Evolutionary conservation across 176 grass and related monocot genomes (phyloP), one percentile per base, ranked within the genome.

Genomic region (Typha latifolia): DNA sequence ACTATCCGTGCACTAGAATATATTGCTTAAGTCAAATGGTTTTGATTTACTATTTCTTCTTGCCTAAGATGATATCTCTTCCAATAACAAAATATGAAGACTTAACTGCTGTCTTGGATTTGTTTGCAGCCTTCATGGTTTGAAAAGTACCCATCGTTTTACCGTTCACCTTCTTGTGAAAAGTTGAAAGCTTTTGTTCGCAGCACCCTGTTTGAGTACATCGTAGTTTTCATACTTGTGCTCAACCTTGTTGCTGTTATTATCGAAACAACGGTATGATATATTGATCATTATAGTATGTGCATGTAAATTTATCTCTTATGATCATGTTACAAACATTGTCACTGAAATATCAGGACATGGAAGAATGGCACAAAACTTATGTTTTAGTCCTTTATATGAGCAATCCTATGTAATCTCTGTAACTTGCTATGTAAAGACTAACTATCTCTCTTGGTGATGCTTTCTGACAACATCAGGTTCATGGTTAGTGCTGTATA

Each of bases 201-300:
- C 67, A 87, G 93, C 81, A 47, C 15, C n/a, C 31, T 4, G 20
- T 97, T 97, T 76, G 93, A 88, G 64, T 84, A 89, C 76, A 77
- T 86, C 63, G 70, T 97, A 66, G 3, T 81, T 43, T 97, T 65
- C 73, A 71, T 87, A 72, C 88, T 97, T 66, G 43, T 97, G 77
- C 31, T 97, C 72, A 97, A 97, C 70, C 67, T 97, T 52, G 75
- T 91, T 32, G 88, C 93, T 66, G 93, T 97, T 76, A 49, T 92
- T 72, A 97, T 92, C 78, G 93, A 97, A 86, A 97, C 93, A 80
- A 90, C 78, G 82, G 93, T 97, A 91, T 59, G 53, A 59, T 59
- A 19, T 59, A 10, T 22, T 59, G 16, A 2, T 59, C 18, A 19
- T 59, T 59, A 21, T 19, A 22, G 53, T 59, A 43, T 10, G 37